Conservation (phyloP, 1,139 yeast species). For the Zygotorulaspora mrakii region DNA sequence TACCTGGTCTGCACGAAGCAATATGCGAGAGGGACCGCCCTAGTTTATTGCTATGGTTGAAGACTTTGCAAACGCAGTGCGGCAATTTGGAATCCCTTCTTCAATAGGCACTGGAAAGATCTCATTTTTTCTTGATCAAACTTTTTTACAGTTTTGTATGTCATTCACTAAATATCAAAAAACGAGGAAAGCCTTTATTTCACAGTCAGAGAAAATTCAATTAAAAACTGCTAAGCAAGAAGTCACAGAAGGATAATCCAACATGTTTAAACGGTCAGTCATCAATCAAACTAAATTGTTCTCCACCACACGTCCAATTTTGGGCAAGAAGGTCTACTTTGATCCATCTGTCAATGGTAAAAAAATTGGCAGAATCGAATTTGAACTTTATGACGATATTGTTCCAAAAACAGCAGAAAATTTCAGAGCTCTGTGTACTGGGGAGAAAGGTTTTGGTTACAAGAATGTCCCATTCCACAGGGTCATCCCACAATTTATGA, state of each 20-base stretch:
- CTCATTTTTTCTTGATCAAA: no score
- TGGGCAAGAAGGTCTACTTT: conserved; percentile 66
- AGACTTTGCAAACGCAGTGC: conserved; percentile 25
- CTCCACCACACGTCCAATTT: conserved; percentile 28
- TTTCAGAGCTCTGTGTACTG: conserved; percentile 56
- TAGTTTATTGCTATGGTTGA: conserved; percentile 32
- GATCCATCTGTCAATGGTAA: conserved; percentile 81
- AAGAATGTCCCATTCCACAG: conserved; percentile 87
- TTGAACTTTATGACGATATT: conserved; percentile 81
- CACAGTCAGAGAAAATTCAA: neutral
- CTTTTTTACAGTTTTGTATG: no score
- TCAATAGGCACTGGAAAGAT: conserved; percentile 9
- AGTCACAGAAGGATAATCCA: neutral
- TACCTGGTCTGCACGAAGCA: conserved; percentile 45
- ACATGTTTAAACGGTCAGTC: conserved; percentile 17
- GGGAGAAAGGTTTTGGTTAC: conserved; percentile 68
- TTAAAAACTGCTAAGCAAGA: neutral
- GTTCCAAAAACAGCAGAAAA: conserved; percentile 93
- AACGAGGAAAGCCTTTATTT: no score
- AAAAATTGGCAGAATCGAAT: conserved; percentile 64
- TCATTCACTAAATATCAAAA: no score
- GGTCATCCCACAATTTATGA: conserved; percentile 89
- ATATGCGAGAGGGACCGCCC: conserved; percentile 35
- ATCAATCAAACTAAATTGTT: conserved; percentile 25
- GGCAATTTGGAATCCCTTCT: conserved; percentile 20